Percentiles rank a stretch among this genome's conserved stretches.
phyloP scores from a whole-genome alignment of 1,284 basidiomycete species.

The Meripilus lineatus region DNA sequence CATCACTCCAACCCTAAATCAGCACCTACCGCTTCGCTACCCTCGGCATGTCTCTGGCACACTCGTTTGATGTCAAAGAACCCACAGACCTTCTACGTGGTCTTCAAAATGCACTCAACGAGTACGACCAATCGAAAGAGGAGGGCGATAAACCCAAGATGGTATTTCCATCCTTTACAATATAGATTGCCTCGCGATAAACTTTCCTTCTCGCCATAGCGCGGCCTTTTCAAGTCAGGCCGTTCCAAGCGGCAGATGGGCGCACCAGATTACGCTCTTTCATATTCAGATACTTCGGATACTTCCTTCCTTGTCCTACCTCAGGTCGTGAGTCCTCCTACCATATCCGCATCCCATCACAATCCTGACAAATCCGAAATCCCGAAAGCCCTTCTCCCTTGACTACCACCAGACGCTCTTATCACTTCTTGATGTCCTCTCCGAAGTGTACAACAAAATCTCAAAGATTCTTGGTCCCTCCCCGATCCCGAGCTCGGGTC shows the following conservation, averaged over 20 bases:
- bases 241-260: conserved; percentile 46
- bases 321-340: conserved; percentile 56
- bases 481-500: conserved; percentile 56
- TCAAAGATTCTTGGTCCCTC: conserved; percentile 75
- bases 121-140: conserved; percentile 72
- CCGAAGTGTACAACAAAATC: conserved; percentile 83
- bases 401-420: conserved; percentile 86
- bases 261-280: conserved; percentile 55
- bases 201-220: conserved; percentile 29
- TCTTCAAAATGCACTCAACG: conserved; percentile 63
- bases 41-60: conserved; percentile 80
- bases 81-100: conserved; percentile 74
- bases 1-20: conserved; percentile 4
- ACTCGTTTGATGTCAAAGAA: conserved; percentile 73
- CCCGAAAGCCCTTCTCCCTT: conserved; percentile 75
- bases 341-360: neutral
- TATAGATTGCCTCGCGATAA: neutral
- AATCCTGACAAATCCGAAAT: conserved; percentile 32
- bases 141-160: conserved; percentile 79
- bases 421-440: conserved; percentile 81
- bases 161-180: conserved; percentile 36
- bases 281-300: conserved; percentile 57
- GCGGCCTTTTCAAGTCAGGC: conserved; percentile 53
- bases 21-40: conserved; percentile 78
- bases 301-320: conserved; percentile 70